Evolutionary conservation across 1,284 basidiomycete species (phyloP).

Genomic region (Marasmius fiardii): DNA sequence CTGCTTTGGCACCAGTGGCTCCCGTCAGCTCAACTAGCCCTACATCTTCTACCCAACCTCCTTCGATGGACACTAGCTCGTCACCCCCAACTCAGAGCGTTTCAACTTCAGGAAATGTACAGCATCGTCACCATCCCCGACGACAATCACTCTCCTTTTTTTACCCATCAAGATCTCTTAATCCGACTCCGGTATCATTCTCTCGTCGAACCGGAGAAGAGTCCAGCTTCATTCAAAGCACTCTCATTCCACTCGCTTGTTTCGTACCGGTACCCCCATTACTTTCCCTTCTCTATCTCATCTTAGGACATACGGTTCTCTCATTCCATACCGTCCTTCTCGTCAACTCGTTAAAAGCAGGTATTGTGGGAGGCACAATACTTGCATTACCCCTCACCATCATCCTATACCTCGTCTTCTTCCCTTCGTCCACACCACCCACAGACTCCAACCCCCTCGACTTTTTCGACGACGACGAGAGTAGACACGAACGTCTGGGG

Average conservation of each 20-base stretch:
- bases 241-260: constrained; percentile 18
- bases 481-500: neutral
- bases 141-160: neutral
- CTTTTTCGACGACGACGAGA: constrained; percentile 28
- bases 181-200: neutral
- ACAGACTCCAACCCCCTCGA: constrained; percentile 19
- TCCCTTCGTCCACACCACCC: constrained; percentile 13
- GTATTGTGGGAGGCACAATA: constrained; percentile 27
- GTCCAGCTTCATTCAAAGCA: neutral
- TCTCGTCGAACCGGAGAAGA: neutral
- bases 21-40: neutral
- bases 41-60: neutral
- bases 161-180: neutral
- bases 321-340: constrained; percentile 14
- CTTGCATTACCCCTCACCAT: constrained; percentile 25
- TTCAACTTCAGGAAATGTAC: neutral
- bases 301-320: constrained; percentile 28
- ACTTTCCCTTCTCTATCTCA: constrained; percentile 25
- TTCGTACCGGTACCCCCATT: constrained; percentile 31
- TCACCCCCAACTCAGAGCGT: neutral
- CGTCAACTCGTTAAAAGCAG: constrained; percentile 27
- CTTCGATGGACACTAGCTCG: neutral
- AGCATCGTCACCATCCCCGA: neutral
- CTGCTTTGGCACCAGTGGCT: neutral
- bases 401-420: constrained; percentile 25